phyloP scores from a whole-genome alignment of 164 flowering plant species.

The grape (Vitis vinifera) region ASM3070453v1 NC_081817.1:6869501-6870000 shows the following conservation, averaged over 20 bases:
- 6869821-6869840: constrained; percentile 27
- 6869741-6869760: constrained; percentile 48
- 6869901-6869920: constrained; percentile 45
- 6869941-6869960: constrained; percentile 47
- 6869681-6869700: constrained; percentile 46
- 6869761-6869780: constrained; percentile 40
- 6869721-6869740: constrained; percentile 45
- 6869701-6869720: constrained; percentile 42
- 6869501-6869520: neutral
- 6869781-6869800: constrained; percentile 47
- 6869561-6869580: constrained; percentile 48
- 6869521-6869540: constrained; percentile 11
- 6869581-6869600: constrained; percentile 34
- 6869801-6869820: constrained; percentile 55
- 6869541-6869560: constrained; percentile 20
- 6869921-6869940: constrained; percentile 56
- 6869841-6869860: constrained; percentile 48
- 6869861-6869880: constrained; percentile 46
- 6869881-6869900: constrained; percentile 48
- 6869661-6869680: constrained; percentile 42
- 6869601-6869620: constrained; percentile 46
- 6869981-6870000: constrained; percentile 52
- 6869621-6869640: constrained; percentile 33
- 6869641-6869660: constrained; percentile 33
- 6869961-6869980: constrained; percentile 46